Evolutionary conservation across 768 basidiomycete genomes (phyloP), one percentile per base, ranked within the genome.

Genomic region (Collybia nuda): DNA sequence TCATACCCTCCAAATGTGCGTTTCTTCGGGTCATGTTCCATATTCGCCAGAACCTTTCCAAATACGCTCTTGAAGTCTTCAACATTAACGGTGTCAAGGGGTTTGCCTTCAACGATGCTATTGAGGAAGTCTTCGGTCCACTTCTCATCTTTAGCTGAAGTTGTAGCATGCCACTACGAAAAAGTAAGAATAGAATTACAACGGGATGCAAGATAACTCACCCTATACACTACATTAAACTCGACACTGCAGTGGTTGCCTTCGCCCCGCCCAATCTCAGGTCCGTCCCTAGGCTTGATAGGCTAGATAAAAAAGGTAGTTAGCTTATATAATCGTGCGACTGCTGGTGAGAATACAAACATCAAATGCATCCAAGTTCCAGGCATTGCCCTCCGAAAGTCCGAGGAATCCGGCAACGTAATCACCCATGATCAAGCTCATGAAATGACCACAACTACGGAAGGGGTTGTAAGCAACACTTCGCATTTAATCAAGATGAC

Each of bases 201-300:
- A 6, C 40, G 29, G 17, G 48, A 17, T 17, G 35, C 22, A 22
- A 11, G 42, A 11, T 6, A 37, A 53, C 61, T 29, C 55, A 71
- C 72, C 37, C 72, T 42, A 62, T 75, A 75, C 2, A 75, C 54
- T 14, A 73, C 49, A 44, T 72, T 86, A 69, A 87, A 87, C 56
- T 88, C 86, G 37, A 85, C 69, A n/a, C 82, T 85, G 50, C 75
- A 74, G 47, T 77, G 77, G 54, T 86, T 86, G 12, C 86, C 86
- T 44, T 75, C 64, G n/a, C 85, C 87, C 8, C 80, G 74, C 2
- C 54, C 58, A 12, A 71, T 62, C 39, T 56, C 58, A 11, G 9
- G 32, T 3, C 56, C 54, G 14, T 74, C 63, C 37, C 59, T 64
- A 8, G 50, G 54, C 15, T 67, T 61, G 43, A 80, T 76, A n/a